Percentiles rank a stretch among this genome's conserved stretches.
Conservation (phyloP, 768 basidiomycete genomes). For the Daedaleopsis nitida region DNA sequence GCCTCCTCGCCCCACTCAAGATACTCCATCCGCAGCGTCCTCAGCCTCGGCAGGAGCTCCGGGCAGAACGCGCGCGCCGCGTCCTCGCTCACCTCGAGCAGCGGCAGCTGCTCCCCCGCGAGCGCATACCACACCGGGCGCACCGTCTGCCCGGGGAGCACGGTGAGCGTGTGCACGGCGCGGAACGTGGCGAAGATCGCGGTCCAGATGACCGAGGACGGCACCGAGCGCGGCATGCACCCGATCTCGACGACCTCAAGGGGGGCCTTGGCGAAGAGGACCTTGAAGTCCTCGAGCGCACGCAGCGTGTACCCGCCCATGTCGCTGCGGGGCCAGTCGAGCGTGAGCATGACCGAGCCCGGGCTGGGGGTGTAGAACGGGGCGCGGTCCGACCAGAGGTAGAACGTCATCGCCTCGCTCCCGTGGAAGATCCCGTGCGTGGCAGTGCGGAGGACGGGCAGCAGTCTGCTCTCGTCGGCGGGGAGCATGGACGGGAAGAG, state of each 20-base stretch:
- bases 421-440: no score
- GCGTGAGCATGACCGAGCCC: no score
- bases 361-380: no score
- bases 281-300: not conserved
- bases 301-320: no score
- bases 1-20: not conserved
- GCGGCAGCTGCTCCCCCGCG: not conserved
- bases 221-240: not conserved
- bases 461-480: no score
- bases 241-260: not conserved
- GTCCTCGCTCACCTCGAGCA: no score
- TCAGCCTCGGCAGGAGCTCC: not conserved
- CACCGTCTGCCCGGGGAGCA: not conserved
- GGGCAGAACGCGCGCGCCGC: not conserved
- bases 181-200: not conserved
- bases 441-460: no score
- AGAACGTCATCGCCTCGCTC: no score
- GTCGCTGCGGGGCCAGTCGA: no score
- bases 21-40: not conserved
- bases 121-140: not conserved
- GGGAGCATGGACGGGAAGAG: no score
- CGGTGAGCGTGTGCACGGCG: not conserved
- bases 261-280: not conserved
- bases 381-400: no score
- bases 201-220: not conserved